Conservation (phyloP, 129 eudicot species). For the Saussurea involucrata region DNA sequence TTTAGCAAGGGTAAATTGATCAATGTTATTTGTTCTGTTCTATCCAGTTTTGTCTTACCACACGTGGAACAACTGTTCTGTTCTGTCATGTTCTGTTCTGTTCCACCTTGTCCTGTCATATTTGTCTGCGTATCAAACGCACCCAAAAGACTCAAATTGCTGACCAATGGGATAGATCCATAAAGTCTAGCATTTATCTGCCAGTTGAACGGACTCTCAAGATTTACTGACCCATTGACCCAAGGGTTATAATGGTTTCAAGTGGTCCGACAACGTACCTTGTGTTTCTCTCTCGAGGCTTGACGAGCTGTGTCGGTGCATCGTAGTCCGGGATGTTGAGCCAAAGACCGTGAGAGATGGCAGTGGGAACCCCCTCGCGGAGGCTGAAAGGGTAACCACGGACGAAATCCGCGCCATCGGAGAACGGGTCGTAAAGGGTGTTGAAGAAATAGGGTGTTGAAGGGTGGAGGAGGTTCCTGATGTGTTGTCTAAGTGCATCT, state of each 20-base stretch:
- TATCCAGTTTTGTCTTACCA: no score
- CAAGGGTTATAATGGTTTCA: neutral
- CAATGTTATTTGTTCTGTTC: no score
- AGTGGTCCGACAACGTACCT: constrained; percentile 30
- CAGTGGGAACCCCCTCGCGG: constrained; percentile 96
- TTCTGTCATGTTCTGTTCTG: no score
- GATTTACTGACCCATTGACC: no score
- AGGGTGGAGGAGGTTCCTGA: constrained; percentile 77
- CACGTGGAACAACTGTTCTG: no score
- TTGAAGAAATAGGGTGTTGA: constrained; percentile 91
- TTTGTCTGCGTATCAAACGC: no score
- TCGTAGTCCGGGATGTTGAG: constrained; percentile 91
- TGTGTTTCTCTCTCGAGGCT: constrained; percentile 84
- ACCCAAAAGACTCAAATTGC: no score
- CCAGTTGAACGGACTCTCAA: no score
- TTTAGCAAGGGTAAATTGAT: no score
- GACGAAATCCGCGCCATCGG: constrained; percentile 87
- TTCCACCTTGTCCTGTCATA: no score
- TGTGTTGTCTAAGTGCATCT: constrained; percentile 90
- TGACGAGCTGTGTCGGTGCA: constrained; percentile 90
- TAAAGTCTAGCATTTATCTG: neutral
- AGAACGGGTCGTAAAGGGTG: constrained; percentile 81
- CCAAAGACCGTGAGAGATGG: constrained; percentile 92
- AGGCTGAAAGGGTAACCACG: constrained; percentile 98
- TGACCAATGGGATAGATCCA: neutral